Base-by-base conservation (phyloP, 345 rosid genomes). In the Cardamine occulta region DNA sequence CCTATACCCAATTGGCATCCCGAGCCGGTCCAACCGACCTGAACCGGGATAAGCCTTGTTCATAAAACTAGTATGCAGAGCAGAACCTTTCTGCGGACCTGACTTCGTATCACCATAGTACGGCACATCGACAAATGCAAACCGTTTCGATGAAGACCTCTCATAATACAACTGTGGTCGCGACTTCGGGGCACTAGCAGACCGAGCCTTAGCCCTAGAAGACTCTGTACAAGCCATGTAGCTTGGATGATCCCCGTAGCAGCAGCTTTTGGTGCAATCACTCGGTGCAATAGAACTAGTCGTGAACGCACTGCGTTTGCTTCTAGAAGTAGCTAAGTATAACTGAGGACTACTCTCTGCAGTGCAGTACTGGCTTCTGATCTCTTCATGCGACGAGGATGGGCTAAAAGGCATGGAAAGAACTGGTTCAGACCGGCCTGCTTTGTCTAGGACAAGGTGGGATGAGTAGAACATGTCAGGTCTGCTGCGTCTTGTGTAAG, bases 11-110 rank as follows among this genome's bases (percentile, higher is more conserved):
- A 89, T 32, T 0, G 97, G 97, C 98, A 93, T 87, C 40, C 98
- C 99, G 0, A 89, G 85, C 68, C 82, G 85, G 86, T 95, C 97
- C 83, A 95, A 77, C 37, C 91, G 91, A 59, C 99, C 99, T 0
- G 96, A 96, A 34, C 99, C 99, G 0, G 97, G 98, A 67, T 96
- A 96, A 8, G 91, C 98, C 74, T 87, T 96, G 77, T 75, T 86
- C 12, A 86, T 63, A 35, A 87, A 91, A 71, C 68, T 91, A 8
- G 89, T 75, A 19, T 86, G 88, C 80, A 87, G 44, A 12, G 82
- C 80, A 52, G 89, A 81, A 31, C 80, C 83, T 61, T 80, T 88
- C 63, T 81, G 93, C 1, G 82, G 91, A 82, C 75, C 89, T 79
- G 61, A 83, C 65, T 45, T 88, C 75, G 15, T 85, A 82, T 13